These are phyloP conservation scores for Durotheca rogersii DNA, from an alignment of 495 filamentous ascomycete species.

Conservation along the genomic window DNA sequence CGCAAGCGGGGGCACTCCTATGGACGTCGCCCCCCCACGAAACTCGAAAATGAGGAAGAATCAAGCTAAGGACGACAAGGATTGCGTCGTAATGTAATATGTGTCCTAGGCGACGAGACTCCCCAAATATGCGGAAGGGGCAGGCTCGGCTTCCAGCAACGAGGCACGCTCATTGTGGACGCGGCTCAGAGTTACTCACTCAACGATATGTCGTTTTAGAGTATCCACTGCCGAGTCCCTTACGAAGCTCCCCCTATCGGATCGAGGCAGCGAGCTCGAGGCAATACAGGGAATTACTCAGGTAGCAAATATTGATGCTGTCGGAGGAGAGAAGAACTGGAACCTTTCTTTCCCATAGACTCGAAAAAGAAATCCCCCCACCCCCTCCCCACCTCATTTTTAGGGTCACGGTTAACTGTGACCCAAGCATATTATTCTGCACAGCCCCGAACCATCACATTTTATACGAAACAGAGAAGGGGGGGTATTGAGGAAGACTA, in stretches of 20 bases:
- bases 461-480: constrained; percentile 14
- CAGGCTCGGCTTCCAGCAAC: not conserved
- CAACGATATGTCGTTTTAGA: constrained; percentile 16
- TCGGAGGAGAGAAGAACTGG: constrained; percentile 6
- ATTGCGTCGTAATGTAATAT: constrained; percentile 61
- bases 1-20: constrained; percentile 67
- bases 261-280: constrained; percentile 3
- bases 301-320: constrained; percentile 5
- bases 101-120: constrained; percentile 10
- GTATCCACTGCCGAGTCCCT: constrained; percentile 12
- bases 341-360: constrained; percentile 28
- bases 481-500: constrained; percentile 7
- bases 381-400: constrained; percentile 4
- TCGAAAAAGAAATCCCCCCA: too few species aligned
- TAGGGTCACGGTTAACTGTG: constrained; percentile 18
- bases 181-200: constrained; percentile 16
- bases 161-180: constrained; percentile 23
- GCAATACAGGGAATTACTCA: constrained; percentile 4
- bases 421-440: constrained; percentile 24
- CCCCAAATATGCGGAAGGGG: not conserved
- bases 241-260: constrained; percentile 2
- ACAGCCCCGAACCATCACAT: constrained; percentile 28
- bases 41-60: constrained; percentile 54
- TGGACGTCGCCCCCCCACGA: constrained; percentile 51
- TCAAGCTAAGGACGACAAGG: constrained; percentile 52